Base-by-base conservation (phyloP, 352 stramenopile species). In the Globisporangium iwayamae region DNA sequence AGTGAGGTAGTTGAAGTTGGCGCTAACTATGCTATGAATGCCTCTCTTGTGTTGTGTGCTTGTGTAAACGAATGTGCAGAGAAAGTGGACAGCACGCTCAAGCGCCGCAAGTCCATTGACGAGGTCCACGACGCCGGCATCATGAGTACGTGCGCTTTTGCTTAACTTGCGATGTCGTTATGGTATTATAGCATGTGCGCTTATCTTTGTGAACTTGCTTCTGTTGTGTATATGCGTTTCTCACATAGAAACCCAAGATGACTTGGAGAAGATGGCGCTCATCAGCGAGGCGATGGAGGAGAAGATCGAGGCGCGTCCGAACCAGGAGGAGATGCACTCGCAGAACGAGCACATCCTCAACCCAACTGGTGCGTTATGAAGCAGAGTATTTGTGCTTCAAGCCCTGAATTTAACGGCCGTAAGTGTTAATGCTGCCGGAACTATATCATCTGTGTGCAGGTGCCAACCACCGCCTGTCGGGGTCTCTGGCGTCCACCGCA, bases 281-380 rank as follows among this genome's bases (percentile, higher is more conserved):
- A 73, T 81, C 16, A 68, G 56, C 14, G 75, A 84, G 46, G 54
- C 67, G 34, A 76, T 84, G 34, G 73, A 67, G 20, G 75, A 78
- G 50, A 84, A 78, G 59, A 68, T 84, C 36, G 75, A 85, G n/a
- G 52, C 69, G 30, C 76, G 76, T 22, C 74, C 73, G 22, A 69
- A 76, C 52, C 73, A 78, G 60, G 74, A 81, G 3, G 74, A 85
- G 57, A 84, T 84, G 73, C 73, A 72, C 56, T 74, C 76, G 63
- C 60, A 61, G 11, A 79, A 73, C 54, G 76, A 85, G 62, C 74
- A 82, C 60, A 85, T 85, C 39, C 60, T 85, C 22, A 85, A 85
- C 57, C 76, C 76, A 8, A 61, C 67, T 7, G 74, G 74, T 72
- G 32, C 16, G 47, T 48, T 3, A 9, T 47, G 3, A 20, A 41